Conservation (phyloP, 306 rosid genomes). For the Pterocarpus macrocarpus region DNA sequence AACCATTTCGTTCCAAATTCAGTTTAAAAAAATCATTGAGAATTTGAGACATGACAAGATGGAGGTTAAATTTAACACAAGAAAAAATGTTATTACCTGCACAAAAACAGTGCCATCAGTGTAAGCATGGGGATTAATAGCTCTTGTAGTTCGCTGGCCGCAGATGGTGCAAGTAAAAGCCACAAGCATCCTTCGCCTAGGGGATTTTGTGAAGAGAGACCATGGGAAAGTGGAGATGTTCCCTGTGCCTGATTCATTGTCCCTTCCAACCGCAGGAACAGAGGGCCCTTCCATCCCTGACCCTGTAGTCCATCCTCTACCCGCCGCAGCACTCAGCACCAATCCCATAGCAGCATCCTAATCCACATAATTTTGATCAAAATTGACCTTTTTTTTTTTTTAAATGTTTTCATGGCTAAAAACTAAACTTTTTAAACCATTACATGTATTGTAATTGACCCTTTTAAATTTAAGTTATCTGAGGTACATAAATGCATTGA, state of each 20-base stretch:
- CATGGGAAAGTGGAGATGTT: slow-evolving; percentile 94
- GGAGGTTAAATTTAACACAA: not conserved
- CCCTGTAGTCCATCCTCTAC: slow-evolving; percentile 98
- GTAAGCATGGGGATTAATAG: slow-evolving; percentile 96
- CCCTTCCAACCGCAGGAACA: slow-evolving; percentile 72
- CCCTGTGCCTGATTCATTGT: slow-evolving; percentile 58
- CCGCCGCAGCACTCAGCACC: slow-evolving; percentile 87
- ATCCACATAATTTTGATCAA: slow-evolving; percentile 30
- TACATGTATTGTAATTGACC: not conserved
- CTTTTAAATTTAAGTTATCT: not conserved
- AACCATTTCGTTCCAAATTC: not conserved
- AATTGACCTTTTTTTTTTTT: not conserved
- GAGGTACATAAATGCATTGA: not conserved
- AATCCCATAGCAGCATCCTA: slow-evolving; percentile 98
- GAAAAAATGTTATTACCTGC: slow-evolving; percentile 68
- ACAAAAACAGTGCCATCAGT: slow-evolving; percentile 98
- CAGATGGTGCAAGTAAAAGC: slow-evolving; percentile 98
- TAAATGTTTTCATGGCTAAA: not conserved
- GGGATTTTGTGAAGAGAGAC: slow-evolving; percentile 97
- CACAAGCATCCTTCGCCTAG: slow-evolving; percentile 92
- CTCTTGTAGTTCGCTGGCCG: slow-evolving; percentile 92
- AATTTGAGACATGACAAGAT: not conserved
- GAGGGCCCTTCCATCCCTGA: slow-evolving; percentile 99
- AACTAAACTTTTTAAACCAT: not conserved
- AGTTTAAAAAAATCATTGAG: not conserved